phyloP scores from a whole-genome alignment of 164 flowering plant genomes.

The Tetracentron sinense region DNA sequence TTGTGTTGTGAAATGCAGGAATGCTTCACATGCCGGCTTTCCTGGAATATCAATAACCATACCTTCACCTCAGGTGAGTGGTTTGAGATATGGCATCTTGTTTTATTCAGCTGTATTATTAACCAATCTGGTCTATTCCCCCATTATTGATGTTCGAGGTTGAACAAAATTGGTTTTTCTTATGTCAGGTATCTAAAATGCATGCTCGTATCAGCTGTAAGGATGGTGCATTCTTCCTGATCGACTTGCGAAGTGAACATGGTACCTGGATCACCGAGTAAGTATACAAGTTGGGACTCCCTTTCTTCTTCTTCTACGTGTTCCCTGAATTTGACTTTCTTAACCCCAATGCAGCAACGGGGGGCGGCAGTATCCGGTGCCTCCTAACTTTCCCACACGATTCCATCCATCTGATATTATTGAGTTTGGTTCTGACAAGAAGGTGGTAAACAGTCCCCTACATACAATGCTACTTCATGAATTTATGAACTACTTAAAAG shows the following conservation, averaged over 20 bases:
- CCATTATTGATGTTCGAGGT: not conserved
- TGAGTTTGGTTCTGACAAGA: conserved; percentile 68
- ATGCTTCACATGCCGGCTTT: conserved; percentile 30
- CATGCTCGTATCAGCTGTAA: conserved; percentile 73
- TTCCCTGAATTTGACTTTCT: no score
- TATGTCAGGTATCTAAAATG: conserved; percentile 57
- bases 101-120: not conserved
- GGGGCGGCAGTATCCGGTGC: conserved; percentile 55
- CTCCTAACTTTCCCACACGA: conserved; percentile 70
- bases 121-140: not conserved
- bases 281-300: conserved; percentile 19
- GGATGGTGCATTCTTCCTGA: conserved; percentile 69
- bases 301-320: not conserved
- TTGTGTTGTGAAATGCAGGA: conserved; percentile 39
- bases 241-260: conserved; percentile 69
- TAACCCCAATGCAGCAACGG: conserved; percentile 79
- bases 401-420: conserved; percentile 72
- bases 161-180: not conserved
- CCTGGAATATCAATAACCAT: conserved; percentile 49
- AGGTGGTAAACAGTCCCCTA: conserved; percentile 26
- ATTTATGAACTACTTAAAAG: not conserved
- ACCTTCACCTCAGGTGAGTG: conserved; percentile 60
- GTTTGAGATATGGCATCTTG: not conserved
- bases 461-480: not conserved
- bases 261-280: conserved; percentile 87